phyloP scores from a whole-genome alignment of 73 alveolate species.

The Breviolum minutum region DNA sequence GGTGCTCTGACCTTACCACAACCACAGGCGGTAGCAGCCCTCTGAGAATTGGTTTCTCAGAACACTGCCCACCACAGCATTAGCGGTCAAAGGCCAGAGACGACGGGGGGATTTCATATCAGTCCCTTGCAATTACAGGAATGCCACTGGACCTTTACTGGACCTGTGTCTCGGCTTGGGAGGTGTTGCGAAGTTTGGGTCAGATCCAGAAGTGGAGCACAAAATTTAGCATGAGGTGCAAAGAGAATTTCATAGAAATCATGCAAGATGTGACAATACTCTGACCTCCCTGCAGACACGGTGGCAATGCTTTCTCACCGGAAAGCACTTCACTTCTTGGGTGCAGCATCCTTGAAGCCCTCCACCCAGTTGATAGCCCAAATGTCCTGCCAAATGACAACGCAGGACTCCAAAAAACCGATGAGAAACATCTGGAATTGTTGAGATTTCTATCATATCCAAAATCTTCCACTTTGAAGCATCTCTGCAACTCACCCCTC shows the following conservation, averaged over 20 bases:
- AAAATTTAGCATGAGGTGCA: not conserved
- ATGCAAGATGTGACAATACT: not conserved
- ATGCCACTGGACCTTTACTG: not conserved
- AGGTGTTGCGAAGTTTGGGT: not conserved
- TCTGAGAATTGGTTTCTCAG: too few relatives aligned
- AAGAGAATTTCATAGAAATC: not conserved
- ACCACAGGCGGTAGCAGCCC: too few relatives aligned
- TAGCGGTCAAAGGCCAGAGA: too few relatives aligned
- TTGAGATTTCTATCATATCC: too few relatives aligned
- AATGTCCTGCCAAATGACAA: slow-evolving; percentile 27
- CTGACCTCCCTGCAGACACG: not conserved
- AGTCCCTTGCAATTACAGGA: not conserved
- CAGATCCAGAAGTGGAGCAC: too few relatives aligned
- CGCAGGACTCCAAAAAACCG: too few relatives aligned
- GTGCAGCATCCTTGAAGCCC: slow-evolving; percentile 66
- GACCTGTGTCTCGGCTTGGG: not conserved
- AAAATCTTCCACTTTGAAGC: too few relatives aligned
- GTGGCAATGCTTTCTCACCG: not conserved
- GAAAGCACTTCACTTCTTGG: slow-evolving; percentile 17
- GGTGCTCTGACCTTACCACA: too few relatives aligned
- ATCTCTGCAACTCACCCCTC: not conserved
- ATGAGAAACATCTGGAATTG: too few relatives aligned
- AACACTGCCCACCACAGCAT: too few relatives aligned
- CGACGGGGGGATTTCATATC: not conserved
- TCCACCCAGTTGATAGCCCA: slow-evolving; percentile 90